A percentile compares a stretch with the other conserved stretches of the same genome.
Evolutionary conservation across 164 flowering plant species (phyloP).

Genomic region (Macadamia tetraphylla): DNA sequence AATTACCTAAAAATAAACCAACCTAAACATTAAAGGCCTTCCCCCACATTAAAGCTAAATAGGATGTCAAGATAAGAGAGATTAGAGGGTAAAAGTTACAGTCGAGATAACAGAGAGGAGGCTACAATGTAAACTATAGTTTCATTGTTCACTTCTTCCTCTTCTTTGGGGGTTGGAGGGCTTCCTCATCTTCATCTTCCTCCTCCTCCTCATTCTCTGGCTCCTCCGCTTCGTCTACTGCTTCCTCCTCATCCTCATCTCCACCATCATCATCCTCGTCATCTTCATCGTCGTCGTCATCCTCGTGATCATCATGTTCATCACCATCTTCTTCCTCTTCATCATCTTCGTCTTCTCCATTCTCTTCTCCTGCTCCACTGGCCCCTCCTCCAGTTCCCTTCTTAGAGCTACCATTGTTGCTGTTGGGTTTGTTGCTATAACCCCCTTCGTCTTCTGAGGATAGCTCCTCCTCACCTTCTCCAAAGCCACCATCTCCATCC

Average conservation of each 20-base stretch:
- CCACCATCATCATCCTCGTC: conserved; percentile 29
- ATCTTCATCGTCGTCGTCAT: conserved; percentile 26
- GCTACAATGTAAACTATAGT: not conserved
- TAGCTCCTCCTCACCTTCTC: conserved; percentile 32
- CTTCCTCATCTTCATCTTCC: conserved; percentile 51
- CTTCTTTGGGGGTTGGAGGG: conserved; percentile 56
- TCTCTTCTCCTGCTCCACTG: conserved; percentile 13
- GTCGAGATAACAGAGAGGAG: not conserved
- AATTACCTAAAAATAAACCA: conserved; percentile 9
- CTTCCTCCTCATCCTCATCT: conserved; percentile 23
- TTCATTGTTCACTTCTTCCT: conserved; percentile 22
- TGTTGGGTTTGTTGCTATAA: conserved; percentile 17
- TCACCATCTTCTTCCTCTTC: conserved; percentile 25
- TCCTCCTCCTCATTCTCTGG: conserved; percentile 29
- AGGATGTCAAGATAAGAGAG: not conserved
- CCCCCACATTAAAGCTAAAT: conserved; percentile 3
- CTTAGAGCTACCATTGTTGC: conserved; percentile 24
- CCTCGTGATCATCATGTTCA: conserved; percentile 24
- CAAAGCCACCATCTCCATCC: conserved; percentile 27
- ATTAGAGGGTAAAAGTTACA: conserved; percentile 10
- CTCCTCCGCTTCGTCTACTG: conserved; percentile 19
- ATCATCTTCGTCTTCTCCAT: conserved; percentile 18
- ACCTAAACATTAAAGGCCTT: conserved; percentile 6
- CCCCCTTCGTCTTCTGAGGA: conserved; percentile 32
- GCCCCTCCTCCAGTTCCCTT: conserved; percentile 24